phyloP scores from a whole-genome alignment of 441 rosid species.

The Melastoma candidum region DNA sequence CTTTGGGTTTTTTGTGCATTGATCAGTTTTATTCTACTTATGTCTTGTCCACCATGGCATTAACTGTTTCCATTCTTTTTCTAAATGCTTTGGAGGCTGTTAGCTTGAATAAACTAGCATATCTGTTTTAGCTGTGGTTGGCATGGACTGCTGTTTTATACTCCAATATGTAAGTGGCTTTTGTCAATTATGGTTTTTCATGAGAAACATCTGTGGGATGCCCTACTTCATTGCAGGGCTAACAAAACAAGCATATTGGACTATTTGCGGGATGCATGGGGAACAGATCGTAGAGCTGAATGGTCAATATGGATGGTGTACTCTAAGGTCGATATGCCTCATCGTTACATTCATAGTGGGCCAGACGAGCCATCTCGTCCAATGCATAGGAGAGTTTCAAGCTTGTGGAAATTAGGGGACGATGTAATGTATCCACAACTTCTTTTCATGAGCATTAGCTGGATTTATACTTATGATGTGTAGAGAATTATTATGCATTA shows the following conservation, averaged over 20 bases:
- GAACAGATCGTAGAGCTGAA: constrained; percentile 74
- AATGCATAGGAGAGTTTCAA: constrained; percentile 34
- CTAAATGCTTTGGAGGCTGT: not conserved
- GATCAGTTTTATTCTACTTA: constrained; percentile 5
- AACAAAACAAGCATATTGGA: constrained; percentile 52
- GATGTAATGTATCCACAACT: constrained; percentile 31
- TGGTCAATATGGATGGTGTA: constrained; percentile 99
- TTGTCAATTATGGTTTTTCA: not conserved
- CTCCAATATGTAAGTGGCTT: not conserved
- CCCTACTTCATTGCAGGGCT: constrained; percentile 31
- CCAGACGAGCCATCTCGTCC: constrained; percentile 35
- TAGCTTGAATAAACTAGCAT: not conserved
- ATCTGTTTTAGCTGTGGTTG: not conserved
- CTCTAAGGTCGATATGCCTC: constrained; percentile 90
- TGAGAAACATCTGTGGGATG: not conserved
- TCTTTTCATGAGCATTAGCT: constrained; percentile 2
- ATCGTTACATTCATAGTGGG: constrained; percentile 64
- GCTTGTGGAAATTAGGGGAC: constrained; percentile 51
- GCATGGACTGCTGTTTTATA: not conserved
- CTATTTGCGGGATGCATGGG: constrained; percentile 60
- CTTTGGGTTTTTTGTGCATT: not conserved
- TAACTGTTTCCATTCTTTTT: too few species aligned
- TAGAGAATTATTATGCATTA: not conserved
- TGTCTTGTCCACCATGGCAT: too few species aligned
- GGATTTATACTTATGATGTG: too few species aligned